Base-by-base conservation (phyloP, 441 rosid genomes). In the Populus tomentosa region DNA sequence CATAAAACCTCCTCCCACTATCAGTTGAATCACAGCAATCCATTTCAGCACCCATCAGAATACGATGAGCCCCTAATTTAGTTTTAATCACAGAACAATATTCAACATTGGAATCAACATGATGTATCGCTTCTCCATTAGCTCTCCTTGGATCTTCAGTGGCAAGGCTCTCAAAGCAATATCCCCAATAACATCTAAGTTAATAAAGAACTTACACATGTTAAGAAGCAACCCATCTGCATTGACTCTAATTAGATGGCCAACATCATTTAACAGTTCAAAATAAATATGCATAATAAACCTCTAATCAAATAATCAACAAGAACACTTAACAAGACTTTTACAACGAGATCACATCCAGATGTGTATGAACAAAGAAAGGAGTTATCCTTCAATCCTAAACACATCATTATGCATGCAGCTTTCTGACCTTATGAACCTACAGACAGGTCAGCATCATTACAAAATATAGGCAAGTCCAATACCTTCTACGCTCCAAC, bases 31-130 rank as follows among this genome's bases (percentile, higher is more conserved):
- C 98, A 80, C 92, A 91, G 82, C 99, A 92, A 83, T 94, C 99
- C 98, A 94, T 94, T 87, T 95, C 99, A 79, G 97, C 98, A 74
- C 98, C 99, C 97, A 95, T 94, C 75, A 95, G 74, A 77, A 95
- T 89, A 66, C 98, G 95, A 84, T 95, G 99, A 81, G 99, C 98
- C 78, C 99, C 99, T 76, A 95, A 85, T 85, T 95, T 95, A 69
- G 98, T 95, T 89, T 93, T 95, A 46, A 95, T 81, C 82, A 91
- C 91, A 28, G 97, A 82, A 87, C 98, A 94, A 79, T 80, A 95
- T 75, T 94, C 98, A 75, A 90, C 92, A 82, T 95, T 95, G 77
- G 99, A 91, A 86, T 95, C 93, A 72, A 94, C 84, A 72, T 94
- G 90, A 78, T 90, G 97, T 82, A 94, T 88, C 72, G 84, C 89